Percentiles rank a stretch among this genome's conserved stretches.
These are phyloP conservation scores for Zarea fungicola DNA, from an alignment of 2,329 filamentous ascomycete genomes.

Conservation along the genomic window DNA sequence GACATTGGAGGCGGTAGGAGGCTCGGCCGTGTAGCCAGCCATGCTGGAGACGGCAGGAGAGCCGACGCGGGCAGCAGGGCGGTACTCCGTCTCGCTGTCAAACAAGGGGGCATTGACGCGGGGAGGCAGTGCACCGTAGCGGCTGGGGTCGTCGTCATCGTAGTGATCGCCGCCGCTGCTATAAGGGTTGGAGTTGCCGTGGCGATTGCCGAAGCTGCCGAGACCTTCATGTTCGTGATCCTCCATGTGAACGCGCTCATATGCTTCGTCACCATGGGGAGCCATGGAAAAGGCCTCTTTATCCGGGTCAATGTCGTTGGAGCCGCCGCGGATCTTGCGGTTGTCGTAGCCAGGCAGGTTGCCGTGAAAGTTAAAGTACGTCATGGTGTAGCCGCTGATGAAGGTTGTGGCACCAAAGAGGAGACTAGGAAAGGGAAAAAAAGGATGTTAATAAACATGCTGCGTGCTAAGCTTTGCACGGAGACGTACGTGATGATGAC, in stretches of 20 bases:
- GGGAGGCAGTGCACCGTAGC: slow-evolving; percentile 33
- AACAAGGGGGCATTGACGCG: slow-evolving; percentile 38
- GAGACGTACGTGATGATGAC: slow-evolving; percentile 56
- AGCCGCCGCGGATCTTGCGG: slow-evolving; percentile 33
- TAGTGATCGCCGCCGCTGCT: slow-evolving; percentile 27
- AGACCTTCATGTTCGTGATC: slow-evolving; percentile 43
- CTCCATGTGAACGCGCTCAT: slow-evolving; percentile 55
- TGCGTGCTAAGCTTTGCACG: neutral
- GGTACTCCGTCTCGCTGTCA: slow-evolving; percentile 47
- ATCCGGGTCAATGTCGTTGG: slow-evolving; percentile 58
- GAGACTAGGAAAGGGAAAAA: slow-evolving; percentile 43
- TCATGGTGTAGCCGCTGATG: slow-evolving; percentile 54
- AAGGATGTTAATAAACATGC: too few relatives aligned
- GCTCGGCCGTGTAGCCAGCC: too few relatives aligned
- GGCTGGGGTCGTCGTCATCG: slow-evolving; percentile 34
- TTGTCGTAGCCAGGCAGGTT: slow-evolving; percentile 57
- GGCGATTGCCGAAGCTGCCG: slow-evolving; percentile 29
- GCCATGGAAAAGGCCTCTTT: slow-evolving; percentile 65
- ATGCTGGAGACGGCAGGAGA: too few relatives aligned
- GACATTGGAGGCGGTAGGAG: neutral
- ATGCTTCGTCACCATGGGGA: slow-evolving; percentile 61
- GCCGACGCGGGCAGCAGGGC: slow-evolving; percentile 21
- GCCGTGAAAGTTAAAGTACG: slow-evolving; percentile 58
- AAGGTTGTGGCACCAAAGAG: slow-evolving; percentile 49
- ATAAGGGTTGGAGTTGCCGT: slow-evolving; percentile 34